phyloP scores from a whole-genome alignment of 208 protist genomes.

The Leishmania turanica region DNA sequence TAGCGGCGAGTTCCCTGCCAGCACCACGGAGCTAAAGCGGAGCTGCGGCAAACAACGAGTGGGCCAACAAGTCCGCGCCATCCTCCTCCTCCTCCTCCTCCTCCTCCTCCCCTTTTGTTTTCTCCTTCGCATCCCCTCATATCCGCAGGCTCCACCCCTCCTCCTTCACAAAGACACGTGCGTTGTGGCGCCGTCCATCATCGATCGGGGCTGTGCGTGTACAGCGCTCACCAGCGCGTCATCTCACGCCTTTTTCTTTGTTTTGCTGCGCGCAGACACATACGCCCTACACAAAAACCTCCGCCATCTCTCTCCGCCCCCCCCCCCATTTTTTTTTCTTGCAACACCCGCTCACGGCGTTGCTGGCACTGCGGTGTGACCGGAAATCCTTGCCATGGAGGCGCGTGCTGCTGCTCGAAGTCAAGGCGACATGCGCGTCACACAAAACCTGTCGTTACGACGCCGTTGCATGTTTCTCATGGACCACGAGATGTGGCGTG shows the following conservation, averaged over 20 bases:
- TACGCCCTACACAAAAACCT: not conserved
- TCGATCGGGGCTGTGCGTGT: not conserved
- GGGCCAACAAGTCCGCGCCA: not conserved
- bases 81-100: not conserved
- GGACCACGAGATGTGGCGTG: slow-evolving; percentile 35
- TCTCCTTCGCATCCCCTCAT: not conserved
- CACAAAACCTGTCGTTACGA: slow-evolving; percentile 56
- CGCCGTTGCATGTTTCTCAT: slow-evolving; percentile 75
- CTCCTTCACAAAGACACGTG: not conserved
- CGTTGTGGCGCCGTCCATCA: not conserved
- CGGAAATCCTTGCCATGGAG: not conserved
- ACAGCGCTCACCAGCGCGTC: not conserved
- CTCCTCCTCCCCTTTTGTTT: not conserved
- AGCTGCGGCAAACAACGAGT: not conserved
- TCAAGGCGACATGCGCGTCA: slow-evolving; percentile 20
- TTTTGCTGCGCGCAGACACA: not conserved
- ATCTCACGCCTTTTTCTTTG: not conserved
- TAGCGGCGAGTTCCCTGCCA: not conserved
- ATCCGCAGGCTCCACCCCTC: not conserved
- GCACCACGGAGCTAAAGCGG: not conserved
- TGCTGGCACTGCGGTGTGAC: not conserved
- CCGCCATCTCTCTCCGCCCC: not conserved
- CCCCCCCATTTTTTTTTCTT: no score
- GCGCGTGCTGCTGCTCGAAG: not conserved
- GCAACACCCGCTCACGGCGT: not conserved